phyloP scores from a whole-genome alignment of 179 eudicot genomes.

The Carnegiea gigantea region DNA sequence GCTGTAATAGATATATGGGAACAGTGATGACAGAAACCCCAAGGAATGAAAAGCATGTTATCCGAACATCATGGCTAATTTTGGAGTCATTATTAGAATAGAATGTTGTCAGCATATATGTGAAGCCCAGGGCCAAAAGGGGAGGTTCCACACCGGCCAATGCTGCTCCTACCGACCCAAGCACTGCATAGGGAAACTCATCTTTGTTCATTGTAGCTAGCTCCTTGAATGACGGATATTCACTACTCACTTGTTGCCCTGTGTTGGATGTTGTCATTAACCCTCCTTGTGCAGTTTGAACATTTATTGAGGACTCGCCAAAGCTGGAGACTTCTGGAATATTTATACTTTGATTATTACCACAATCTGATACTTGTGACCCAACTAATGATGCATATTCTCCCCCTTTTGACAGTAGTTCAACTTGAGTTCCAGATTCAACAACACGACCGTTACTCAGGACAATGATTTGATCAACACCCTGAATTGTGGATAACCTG shows the following conservation, averaged over 20 bases:
- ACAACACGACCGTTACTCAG: slow-evolving; percentile 46
- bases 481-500: slow-evolving; percentile 56
- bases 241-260: not conserved
- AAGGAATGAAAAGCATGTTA: slow-evolving; percentile 42
- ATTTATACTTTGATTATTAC: not conserved
- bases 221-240: slow-evolving; percentile 50
- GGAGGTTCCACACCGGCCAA: slow-evolving; percentile 66
- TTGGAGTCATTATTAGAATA: slow-evolving; percentile 44
- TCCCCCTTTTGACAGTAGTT: slow-evolving; percentile 44
- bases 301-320: not conserved
- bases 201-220: slow-evolving; percentile 46
- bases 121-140: slow-evolving; percentile 59
- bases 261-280: slow-evolving; percentile 1
- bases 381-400: slow-evolving; percentile 52
- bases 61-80: slow-evolving; percentile 43
- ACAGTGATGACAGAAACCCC: slow-evolving; percentile 46
- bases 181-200: slow-evolving; percentile 60
- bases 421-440: slow-evolving; percentile 53
- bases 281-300: slow-evolving; percentile 21
- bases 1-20: slow-evolving; percentile 58
- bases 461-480: slow-evolving; percentile 50
- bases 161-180: slow-evolving; percentile 61
- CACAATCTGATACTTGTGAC: slow-evolving; percentile 37
- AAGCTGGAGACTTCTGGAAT: slow-evolving; percentile 16
- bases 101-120: slow-evolving; percentile 56